These are phyloP conservation scores for Cladophialophora chaetospira DNA, from an alignment of 2,329 filamentous ascomycete genomes.

Conservation along the genomic window DNA sequence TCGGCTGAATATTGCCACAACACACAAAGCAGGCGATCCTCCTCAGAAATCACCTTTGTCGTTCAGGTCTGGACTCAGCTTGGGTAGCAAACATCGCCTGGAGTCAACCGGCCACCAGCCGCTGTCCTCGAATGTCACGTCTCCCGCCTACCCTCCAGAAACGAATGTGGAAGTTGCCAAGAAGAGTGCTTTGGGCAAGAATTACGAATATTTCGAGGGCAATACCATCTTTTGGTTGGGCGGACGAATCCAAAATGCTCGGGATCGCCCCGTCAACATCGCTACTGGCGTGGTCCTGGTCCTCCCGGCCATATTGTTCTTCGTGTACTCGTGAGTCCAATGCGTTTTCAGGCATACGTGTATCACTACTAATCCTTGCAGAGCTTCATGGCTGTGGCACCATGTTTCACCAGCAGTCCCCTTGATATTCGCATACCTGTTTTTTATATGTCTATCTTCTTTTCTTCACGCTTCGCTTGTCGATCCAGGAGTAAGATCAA, in stretches of 20 bases:
- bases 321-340: slow-evolving; percentile 68
- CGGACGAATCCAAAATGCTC: slow-evolving; percentile 84
- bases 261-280: slow-evolving; percentile 84
- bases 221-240: slow-evolving; percentile 89
- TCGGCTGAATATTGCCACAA: slow-evolving; percentile 62
- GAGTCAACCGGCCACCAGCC: slow-evolving; percentile 74
- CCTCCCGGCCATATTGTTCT: slow-evolving; percentile 79
- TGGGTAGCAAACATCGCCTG: slow-evolving; percentile 60
- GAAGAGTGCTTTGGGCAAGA: slow-evolving; percentile 61
- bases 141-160: slow-evolving; percentile 63
- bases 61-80: slow-evolving; percentile 73
- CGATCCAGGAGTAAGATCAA: slow-evolving; percentile 79
- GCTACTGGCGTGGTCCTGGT: slow-evolving; percentile 80
- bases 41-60: slow-evolving; percentile 73
- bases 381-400: slow-evolving; percentile 80
- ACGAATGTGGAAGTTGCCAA: slow-evolving; percentile 41
- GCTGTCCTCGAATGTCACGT: slow-evolving; percentile 77
- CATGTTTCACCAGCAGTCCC: slow-evolving; percentile 87
- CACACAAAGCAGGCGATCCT: slow-evolving; percentile 58
- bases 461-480: slow-evolving; percentile 90
- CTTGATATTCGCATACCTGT: slow-evolving; percentile 86
- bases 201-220: slow-evolving; percentile 90
- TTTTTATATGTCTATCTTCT: slow-evolving; percentile 86
- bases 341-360: neutral
- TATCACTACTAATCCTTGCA: slow-evolving; percentile 35